A percentile compares a stretch with the other conserved stretches of the same genome.
Conservation (phyloP, 768 basidiomycete species). For the Leucocoprinus leucothites region DNA sequence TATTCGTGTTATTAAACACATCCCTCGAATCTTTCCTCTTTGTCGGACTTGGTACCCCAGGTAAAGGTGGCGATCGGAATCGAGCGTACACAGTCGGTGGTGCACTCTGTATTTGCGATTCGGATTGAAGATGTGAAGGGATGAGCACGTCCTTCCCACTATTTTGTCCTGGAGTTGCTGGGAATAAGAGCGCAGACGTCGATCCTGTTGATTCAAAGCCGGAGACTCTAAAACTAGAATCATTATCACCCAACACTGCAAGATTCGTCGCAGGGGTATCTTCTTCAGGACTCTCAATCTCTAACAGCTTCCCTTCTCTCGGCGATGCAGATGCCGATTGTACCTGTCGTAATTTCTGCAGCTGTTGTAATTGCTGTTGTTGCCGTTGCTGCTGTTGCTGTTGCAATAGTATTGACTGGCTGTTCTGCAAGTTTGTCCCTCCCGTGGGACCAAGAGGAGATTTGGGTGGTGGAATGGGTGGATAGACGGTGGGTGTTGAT, state of each 20-base stretch:
- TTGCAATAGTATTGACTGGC: no score
- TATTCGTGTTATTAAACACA: constrained; percentile 31
- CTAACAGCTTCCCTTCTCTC: constrained; percentile 26
- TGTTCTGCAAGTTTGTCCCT: no score
- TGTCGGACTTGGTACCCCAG: not conserved
- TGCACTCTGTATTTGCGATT: constrained; percentile 45
- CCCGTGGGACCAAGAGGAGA: not conserved
- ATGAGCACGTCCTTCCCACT: constrained; percentile 30
- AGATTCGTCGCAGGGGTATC: constrained; percentile 1
- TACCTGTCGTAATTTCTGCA: no score
- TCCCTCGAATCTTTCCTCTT: constrained; percentile 34
- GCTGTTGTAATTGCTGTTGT: no score
- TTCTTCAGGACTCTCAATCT: constrained; percentile 17
- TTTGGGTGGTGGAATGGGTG: constrained; percentile 27
- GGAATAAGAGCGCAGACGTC: no score
- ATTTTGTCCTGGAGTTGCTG: not conserved
- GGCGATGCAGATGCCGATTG: constrained; percentile 16
- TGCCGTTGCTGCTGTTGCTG: no score
- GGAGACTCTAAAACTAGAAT: no score
- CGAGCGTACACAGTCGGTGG: constrained; percentile 41
- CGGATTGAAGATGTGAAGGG: constrained; percentile 29
- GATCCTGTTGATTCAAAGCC: no score
- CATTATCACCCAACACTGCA: constrained; percentile 9
- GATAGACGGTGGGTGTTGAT: constrained; percentile 22
- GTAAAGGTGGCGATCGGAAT: constrained; percentile 15